A percentile compares a stretch with the other conserved stretches of the same genome.
Evolutionary conservation across 1,284 basidiomycete species (phyloP).

Genomic region (Ceratobasidium sp.): DNA sequence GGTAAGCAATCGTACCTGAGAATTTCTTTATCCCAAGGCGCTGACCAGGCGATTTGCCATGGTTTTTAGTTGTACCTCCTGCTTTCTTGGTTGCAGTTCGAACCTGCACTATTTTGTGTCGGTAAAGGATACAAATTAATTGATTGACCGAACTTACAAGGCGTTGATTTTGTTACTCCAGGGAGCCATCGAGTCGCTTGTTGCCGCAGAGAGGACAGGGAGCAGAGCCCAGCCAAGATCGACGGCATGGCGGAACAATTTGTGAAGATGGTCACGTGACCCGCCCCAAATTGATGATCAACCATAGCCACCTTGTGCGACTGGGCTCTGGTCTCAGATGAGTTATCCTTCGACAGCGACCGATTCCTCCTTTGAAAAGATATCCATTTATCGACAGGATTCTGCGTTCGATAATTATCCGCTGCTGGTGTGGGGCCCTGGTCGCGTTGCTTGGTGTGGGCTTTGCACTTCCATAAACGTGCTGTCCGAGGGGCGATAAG

Average conservation of each 20-base stretch:
- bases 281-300: background rate
- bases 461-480: no score
- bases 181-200: background rate
- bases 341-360: no score
- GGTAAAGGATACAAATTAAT: background rate
- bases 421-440: no score
- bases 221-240: constrained; percentile 15
- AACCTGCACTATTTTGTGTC: constrained; percentile 61
- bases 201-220: constrained; percentile 5
- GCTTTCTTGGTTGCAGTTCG: constrained; percentile 93
- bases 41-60: constrained; percentile 87
- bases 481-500: no score
- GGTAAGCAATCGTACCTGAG: constrained; percentile 64
- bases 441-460: no score
- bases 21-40: constrained; percentile 92
- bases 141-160: background rate
- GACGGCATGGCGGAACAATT: constrained; percentile 23
- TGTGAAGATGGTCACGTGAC: constrained; percentile 10
- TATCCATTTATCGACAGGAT: no score
- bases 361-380: no score
- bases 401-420: no score
- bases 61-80: constrained; percentile 88
- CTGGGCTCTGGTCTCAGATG: no score
- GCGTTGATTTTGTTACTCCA: background rate
- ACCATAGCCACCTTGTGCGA: no score